Conservation (phyloP, 73 alveolate genomes). For the Urostyla sp. region DNA sequence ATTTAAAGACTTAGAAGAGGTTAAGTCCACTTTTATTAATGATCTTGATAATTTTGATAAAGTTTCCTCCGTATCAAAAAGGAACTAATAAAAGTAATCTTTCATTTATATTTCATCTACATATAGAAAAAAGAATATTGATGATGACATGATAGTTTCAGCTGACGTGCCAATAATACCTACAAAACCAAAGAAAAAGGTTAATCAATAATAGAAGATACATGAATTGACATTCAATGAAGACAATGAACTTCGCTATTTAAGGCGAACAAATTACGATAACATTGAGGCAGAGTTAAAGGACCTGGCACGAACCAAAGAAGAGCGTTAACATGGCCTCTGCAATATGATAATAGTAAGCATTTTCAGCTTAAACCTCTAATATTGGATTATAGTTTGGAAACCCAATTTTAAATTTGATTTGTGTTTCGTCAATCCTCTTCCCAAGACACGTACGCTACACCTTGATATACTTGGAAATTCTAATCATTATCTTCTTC, state of each 20-base stretch:
- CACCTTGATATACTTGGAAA: conserved; percentile 49
- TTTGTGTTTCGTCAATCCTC: conserved; percentile 41
- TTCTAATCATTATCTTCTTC: conserved; percentile 63
- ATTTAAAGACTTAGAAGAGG: no score
- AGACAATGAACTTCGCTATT: background rate
- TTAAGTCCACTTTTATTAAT: no score
- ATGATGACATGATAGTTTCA: no score
- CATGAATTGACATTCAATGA: conserved; percentile 18
- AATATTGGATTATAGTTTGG: conserved; percentile 36
- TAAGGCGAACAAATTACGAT: conserved; percentile 21
- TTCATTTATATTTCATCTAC: no score
- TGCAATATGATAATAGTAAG: conserved; percentile 22
- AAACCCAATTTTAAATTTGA: conserved; percentile 32
- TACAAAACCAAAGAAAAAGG: no score
- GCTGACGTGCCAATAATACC: no score
- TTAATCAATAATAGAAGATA: no score
- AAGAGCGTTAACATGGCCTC: conserved; percentile 20
- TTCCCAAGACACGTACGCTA: conserved; percentile 66
- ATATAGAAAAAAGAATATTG: no score
- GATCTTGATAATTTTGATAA: no score
- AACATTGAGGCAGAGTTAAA: conserved; percentile 23
- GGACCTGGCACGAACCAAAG: conserved; percentile 21
- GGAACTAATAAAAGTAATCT: no score
- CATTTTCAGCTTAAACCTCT: background rate
- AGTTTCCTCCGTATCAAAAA: no score